Conservation (phyloP, 306 rosid genomes). For the Quercus wislizeni region DNA sequence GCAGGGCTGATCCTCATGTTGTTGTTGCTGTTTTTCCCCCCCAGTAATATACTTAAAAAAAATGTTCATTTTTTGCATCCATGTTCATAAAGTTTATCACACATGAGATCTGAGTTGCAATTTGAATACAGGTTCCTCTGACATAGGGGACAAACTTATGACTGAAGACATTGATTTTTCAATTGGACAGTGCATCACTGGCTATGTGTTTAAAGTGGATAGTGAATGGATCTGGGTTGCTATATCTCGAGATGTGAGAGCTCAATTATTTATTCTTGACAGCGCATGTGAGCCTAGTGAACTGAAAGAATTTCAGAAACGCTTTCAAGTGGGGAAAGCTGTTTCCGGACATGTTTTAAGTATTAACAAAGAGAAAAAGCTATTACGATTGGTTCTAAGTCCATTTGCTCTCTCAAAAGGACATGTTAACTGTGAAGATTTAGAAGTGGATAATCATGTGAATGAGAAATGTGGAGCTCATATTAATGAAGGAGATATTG, state of each 20-base stretch:
- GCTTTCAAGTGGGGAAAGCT: slow-evolving; percentile 58
- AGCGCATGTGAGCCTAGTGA: slow-evolving; percentile 75
- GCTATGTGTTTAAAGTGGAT: slow-evolving; percentile 76
- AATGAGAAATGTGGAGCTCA: slow-evolving; percentile 39
- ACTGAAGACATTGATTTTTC: slow-evolving; percentile 43
- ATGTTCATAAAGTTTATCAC: slow-evolving; percentile 1
- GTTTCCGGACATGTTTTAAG: slow-evolving; percentile 60
- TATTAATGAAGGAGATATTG: slow-evolving; percentile 57
- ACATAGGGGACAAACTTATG: slow-evolving; percentile 26
- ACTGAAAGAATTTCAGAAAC: slow-evolving; percentile 60
- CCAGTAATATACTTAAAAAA: no score
- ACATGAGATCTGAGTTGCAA: slow-evolving; percentile 13
- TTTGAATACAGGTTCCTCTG: slow-evolving; percentile 52
- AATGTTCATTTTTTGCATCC: neutral
- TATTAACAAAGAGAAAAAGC: slow-evolving; percentile 57
- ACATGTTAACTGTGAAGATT: slow-evolving; percentile 17
- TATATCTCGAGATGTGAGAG: slow-evolving; percentile 61
- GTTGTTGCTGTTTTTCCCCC: no score
- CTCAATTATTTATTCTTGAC: slow-evolving; percentile 75
- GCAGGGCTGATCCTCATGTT: neutral
- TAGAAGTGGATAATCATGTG: slow-evolving; percentile 28
- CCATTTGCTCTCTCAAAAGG: slow-evolving; percentile 28
- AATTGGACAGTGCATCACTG: slow-evolving; percentile 60
- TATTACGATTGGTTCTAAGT: slow-evolving; percentile 52
- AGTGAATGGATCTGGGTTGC: slow-evolving; percentile 84